These are phyloP conservation scores for Neurospora crassa DNA, from an alignment of 2,329 filamentous ascomycete genomes.

Conservation along the genomic window DNA sequence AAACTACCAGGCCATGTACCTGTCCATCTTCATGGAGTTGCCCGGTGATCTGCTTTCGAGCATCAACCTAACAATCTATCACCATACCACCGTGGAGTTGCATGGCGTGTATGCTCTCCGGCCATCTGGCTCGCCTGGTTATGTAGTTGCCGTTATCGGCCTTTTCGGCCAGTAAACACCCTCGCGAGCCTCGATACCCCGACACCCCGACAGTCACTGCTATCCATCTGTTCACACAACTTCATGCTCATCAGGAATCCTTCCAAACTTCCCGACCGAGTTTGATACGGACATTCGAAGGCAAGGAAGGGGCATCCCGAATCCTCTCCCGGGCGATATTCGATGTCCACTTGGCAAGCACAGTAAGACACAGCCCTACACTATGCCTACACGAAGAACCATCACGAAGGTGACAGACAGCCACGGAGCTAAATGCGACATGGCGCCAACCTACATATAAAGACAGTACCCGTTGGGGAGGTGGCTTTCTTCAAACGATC, in stretches of 20 bases:
- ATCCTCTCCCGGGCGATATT: no score
- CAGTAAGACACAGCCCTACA: no score
- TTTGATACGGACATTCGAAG: neutral
- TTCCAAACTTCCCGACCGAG: neutral
- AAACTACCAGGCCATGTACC: neutral
- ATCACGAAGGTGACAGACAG: no score
- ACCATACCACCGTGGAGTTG: neutral
- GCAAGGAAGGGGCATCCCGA: neutral
- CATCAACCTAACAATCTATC: neutral
- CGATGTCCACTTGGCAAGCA: no score
- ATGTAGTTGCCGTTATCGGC: neutral
- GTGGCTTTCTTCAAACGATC: no score
- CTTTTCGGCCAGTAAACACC: neutral
- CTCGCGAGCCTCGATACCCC: no score
- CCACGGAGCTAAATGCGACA: no score
- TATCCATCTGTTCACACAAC: neutral
- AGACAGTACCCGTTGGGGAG: no score
- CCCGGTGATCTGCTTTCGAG: neutral
- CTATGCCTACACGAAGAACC: no score
- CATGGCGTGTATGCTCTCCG: neutral
- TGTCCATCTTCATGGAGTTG: neutral
- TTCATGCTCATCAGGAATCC: neutral
- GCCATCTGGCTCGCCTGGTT: neutral
- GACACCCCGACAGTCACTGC: no score
- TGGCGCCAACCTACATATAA: no score